Base-by-base conservation (phyloP, 2,329 filamentous ascomycete genomes). In the Dothidotthia symphoricarpi region DNA sequence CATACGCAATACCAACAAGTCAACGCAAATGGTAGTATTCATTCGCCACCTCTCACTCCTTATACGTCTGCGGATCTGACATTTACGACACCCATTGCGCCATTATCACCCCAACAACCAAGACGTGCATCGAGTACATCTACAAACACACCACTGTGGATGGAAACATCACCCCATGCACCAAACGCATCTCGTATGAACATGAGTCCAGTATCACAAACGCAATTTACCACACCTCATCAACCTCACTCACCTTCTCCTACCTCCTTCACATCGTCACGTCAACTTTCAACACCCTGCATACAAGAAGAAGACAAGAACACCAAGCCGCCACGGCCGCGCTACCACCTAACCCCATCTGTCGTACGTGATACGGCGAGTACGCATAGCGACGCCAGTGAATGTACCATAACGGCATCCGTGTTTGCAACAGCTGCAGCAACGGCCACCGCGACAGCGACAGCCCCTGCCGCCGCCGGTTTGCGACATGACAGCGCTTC, bases 21-120 rank as follows among this genome's bases (percentile, higher is more conserved):
- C n/a, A 34, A 32, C 26, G 40, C 44, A 16, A 29, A 27, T 9
- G 29, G 31, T 19, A 28, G 27, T 13, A 17, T 27, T 30, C 26
- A 30, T 12, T 25, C 41, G 13, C 27, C 36, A 6, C 28, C 28
- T 13, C 31, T 27, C 13, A 32, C 25, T 34, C 30, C 44, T 27
- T 42, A 49, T 12, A 19, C 35, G 31, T 12, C 31, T 13, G 9
- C 39, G 19, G 37, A 42, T 25, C 34, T 38, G 3, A 31, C 13
- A 13, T 45, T 36, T 34, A 31, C 32, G 28, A 30, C 40, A 4
- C 36, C 49, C 22, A 47, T 48, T 29, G 36, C 51, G 27, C 49
- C 49, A n/a, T 41, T 51, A n/a, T 22, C 45, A 11, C 39, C 47
- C 13, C 43, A 43, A 33, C 43, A 39, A 16, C 24, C 34, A 22